These are phyloP conservation scores for Chlorencoelia australis DNA, from an alignment of 2,329 filamentous ascomycete genomes.

Conservation along the genomic window DNA sequence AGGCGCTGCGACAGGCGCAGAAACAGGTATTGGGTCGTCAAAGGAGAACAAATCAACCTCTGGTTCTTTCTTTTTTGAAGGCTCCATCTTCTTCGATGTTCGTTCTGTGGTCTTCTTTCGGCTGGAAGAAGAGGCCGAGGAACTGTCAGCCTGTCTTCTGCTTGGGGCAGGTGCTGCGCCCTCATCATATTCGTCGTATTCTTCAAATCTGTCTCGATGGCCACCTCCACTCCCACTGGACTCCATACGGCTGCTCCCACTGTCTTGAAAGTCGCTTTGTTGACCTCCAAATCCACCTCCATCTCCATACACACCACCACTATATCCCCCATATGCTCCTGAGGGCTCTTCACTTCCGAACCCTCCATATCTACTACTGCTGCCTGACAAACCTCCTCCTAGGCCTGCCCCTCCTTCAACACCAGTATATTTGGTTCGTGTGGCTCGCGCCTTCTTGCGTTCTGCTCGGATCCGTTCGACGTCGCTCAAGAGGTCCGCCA, in stretches of 20 bases:
- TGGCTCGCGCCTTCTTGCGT: constrained; percentile 81
- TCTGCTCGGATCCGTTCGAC: constrained; percentile 76
- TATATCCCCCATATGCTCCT: constrained; percentile 56
- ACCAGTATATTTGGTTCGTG: constrained; percentile 90
- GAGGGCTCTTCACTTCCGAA: constrained; percentile 70
- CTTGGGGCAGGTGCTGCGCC: constrained; percentile 44
- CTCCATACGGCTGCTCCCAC: constrained; percentile 22
- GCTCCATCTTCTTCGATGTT: constrained; percentile 53
- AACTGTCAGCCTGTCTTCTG: constrained; percentile 23
- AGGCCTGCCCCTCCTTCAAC: constrained; percentile 71
- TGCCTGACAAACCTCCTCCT: constrained; percentile 42
- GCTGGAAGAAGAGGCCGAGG: constrained; percentile 16
- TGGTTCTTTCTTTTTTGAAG: constrained; percentile 74
- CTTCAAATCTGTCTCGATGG: constrained; percentile 73
- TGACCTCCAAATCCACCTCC: constrained; percentile 87
- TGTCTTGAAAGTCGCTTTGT: constrained; percentile 58
- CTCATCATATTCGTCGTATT: constrained; percentile 95
- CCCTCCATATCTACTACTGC: constrained; percentile 59
- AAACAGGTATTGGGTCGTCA: constrained; percentile 56
- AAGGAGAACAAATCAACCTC: constrained; percentile 90
- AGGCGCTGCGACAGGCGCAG: constrained; percentile 33
- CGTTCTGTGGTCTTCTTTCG: constrained; percentile 35
- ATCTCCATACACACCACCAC: constrained; percentile 80
- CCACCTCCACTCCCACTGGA: constrained; percentile 25
- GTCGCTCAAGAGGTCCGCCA: constrained; percentile 86